Evolutionary conservation across 1,284 basidiomycete genomes (phyloP).

Genomic region (Xerocomus cyaneibrunnescens): DNA sequence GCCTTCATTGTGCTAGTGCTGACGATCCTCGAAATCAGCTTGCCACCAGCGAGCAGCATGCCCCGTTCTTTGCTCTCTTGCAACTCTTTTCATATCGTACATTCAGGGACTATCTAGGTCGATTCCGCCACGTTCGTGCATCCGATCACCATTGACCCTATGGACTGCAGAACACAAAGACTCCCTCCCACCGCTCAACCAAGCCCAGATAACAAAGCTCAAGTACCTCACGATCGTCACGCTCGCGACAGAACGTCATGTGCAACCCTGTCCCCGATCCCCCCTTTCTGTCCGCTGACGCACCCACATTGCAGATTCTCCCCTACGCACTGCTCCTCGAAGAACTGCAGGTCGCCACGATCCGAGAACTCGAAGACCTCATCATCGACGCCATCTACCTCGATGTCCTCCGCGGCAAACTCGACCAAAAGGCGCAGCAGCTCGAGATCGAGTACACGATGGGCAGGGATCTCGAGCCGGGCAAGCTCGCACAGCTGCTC

Average conservation of each 20-base stretch:
- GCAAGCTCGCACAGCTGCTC: conserved; percentile 61
- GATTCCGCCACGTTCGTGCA: conserved; percentile 13
- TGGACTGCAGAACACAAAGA: conserved; percentile 58
- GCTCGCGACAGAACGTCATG: conserved; percentile 70
- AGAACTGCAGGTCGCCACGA: conserved; percentile 67
- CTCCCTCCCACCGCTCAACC: conserved; percentile 64
- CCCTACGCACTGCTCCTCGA: conserved; percentile 67
- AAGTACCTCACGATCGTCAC: conserved; percentile 91
- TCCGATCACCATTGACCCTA: conserved; percentile 1
- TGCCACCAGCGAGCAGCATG: conserved; percentile 58
- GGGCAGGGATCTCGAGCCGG: conserved; percentile 81
- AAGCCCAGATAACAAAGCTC: conserved; percentile 79
- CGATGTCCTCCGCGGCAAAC: conserved; percentile 82
- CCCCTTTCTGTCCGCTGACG: conserved; percentile 1
- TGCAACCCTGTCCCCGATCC: conserved; percentile 37
- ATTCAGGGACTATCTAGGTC: conserved; percentile 73
- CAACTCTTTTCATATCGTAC: conserved; percentile 90
- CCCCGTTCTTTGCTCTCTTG: conserved; percentile 62
- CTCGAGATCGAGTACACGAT: conserved; percentile 90
- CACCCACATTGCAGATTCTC: conserved; percentile 53
- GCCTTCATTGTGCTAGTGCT: not conserved
- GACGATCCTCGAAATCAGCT: conserved; percentile 47
- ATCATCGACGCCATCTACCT: conserved; percentile 96
- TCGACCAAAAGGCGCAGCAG: conserved; percentile 86
- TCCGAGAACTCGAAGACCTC: conserved; percentile 89